These are phyloP conservation scores for Debaryomycetaceae sp. DNA, from an alignment of 1,139 yeast species.

Conservation along the genomic window DNA sequence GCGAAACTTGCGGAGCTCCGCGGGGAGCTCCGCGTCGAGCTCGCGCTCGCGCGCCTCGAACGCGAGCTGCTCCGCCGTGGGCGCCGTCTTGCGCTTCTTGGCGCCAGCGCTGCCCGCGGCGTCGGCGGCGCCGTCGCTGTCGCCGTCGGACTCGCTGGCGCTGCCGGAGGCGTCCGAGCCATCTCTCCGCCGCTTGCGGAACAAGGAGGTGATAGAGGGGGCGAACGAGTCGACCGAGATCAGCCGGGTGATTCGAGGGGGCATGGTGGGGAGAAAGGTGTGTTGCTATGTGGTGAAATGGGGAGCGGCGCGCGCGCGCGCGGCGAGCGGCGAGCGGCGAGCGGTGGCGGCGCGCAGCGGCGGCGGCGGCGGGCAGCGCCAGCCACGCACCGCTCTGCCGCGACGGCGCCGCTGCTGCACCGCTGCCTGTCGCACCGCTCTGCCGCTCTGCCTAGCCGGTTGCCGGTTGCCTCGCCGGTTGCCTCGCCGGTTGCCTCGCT, in stretches of 20 bases:
- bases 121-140: slow-evolving; percentile 13
- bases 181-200: slow-evolving; percentile 30
- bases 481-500: too few relatives aligned
- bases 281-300: slow-evolving; percentile 2
- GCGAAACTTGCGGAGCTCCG: slow-evolving; percentile 60
- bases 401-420: too few relatives aligned
- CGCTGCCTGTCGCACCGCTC: too few relatives aligned
- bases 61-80: slow-evolving; percentile 29
- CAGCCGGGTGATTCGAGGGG: slow-evolving; percentile 21
- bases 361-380: too few relatives aligned
- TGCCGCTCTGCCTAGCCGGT: too few relatives aligned
- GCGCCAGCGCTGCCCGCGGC: slow-evolving; percentile 11
- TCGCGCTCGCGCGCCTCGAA: slow-evolving; percentile 49
- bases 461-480: too few relatives aligned
- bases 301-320: not conserved
- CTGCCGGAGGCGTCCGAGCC: slow-evolving; percentile 9
- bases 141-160: slow-evolving; percentile 11
- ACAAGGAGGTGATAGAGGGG: slow-evolving; percentile 35
- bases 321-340: slow-evolving; percentile 1
- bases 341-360: too few relatives aligned
- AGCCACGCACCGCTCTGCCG: too few relatives aligned
- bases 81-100: slow-evolving; percentile 23
- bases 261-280: slow-evolving; percentile 9
- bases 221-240: slow-evolving; percentile 42
- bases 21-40: slow-evolving; percentile 59